Conservation (phyloP, 2,329 filamentous ascomycete species). For the Phialemoniopsis sp. region DNA sequence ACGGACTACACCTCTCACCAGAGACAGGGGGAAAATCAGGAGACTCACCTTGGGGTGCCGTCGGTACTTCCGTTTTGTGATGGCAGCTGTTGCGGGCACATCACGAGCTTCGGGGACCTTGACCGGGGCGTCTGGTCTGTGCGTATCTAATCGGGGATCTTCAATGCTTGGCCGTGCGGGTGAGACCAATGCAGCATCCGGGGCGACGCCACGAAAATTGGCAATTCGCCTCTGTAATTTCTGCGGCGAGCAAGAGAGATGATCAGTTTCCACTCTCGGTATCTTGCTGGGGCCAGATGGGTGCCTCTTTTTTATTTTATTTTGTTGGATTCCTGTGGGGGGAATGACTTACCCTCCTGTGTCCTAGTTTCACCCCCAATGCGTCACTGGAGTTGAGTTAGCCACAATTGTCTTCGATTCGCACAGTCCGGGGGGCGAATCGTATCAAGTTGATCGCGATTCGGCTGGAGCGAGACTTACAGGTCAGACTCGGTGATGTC, state of each 20-base stretch:
- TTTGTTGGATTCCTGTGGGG: no score
- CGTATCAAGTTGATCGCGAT: not conserved
- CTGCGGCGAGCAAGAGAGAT: slow-evolving; percentile 30
- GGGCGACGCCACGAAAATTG: slow-evolving; percentile 61
- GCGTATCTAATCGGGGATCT: slow-evolving; percentile 49
- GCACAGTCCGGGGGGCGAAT: not conserved
- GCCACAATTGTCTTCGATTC: not conserved
- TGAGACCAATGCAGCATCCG: slow-evolving; percentile 46
- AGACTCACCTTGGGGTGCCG: slow-evolving; percentile 66
- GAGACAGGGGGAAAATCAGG: no score
- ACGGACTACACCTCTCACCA: no score
- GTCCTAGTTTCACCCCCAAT: slow-evolving; percentile 74
- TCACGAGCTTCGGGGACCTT: slow-evolving; percentile 35
- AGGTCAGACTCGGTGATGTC: slow-evolving; percentile 83
- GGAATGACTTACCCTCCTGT: slow-evolving; percentile 61
- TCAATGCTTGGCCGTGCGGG: slow-evolving; percentile 48
- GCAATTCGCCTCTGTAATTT: slow-evolving; percentile 83
- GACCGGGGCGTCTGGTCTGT: slow-evolving; percentile 36
- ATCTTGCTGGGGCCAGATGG: not conserved
- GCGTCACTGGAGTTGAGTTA: slow-evolving; percentile 49
- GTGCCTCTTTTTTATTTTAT: no score
- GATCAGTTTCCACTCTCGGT: not conserved
- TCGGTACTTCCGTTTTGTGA: slow-evolving; percentile 69
- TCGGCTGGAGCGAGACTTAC: slow-evolving; percentile 39
- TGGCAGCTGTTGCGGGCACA: slow-evolving; percentile 31